Evolutionary conservation across 176 grass and related monocot species (phyloP), one percentile per base, ranked within the genome.

Genomic region (Musa acuminata): DNA sequence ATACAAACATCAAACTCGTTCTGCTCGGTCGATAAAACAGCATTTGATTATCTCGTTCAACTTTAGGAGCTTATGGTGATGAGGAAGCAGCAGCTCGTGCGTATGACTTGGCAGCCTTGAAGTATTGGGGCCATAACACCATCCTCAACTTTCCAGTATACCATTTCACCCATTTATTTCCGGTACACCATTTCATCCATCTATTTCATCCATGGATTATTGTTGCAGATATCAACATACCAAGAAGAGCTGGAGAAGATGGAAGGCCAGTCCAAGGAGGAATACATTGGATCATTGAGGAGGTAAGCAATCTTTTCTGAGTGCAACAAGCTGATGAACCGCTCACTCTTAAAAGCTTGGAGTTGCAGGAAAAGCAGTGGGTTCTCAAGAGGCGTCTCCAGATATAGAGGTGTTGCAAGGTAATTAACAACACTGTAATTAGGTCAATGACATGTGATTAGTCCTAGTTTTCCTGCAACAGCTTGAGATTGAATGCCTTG

Each of bases 61-160:
- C 13, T 35, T 77, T 72, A 96, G 92, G 92, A 17, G 92, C 92
- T 77, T 96, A 96, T 73, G 86, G 87, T 78, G 88, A 91, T 26
- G 92, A 96, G 86, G 84, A 85, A 72, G 86, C 86, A 67, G 92
- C 92, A 84, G 92, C 86, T 54, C 74, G 71, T 53, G 92, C 92
- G 14, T 92, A 96, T 73, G 92, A 96, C 72, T 76, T 96, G 80
- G 92, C 92, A 7, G 92, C 92, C 79, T 85, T 96, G 88, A 96
- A 92, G 80, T 96, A 92, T 52, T 96, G 92, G 92, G 92, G 92
- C 19, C 84, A 69, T 43, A 86, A 87, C 76, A 83, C 86, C 81
- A 80, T 89, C 75, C 92, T 96, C 86, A 96, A 96, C 80, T 84
- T 89, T 62, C 80, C 82, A 79, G 92, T 90, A 86, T 78, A 2